A percentile compares a stretch with the other conserved stretches of the same genome.
Evolutionary conservation across 768 basidiomycete genomes (phyloP).

Genomic region (Leccinum aurantiacum): DNA sequence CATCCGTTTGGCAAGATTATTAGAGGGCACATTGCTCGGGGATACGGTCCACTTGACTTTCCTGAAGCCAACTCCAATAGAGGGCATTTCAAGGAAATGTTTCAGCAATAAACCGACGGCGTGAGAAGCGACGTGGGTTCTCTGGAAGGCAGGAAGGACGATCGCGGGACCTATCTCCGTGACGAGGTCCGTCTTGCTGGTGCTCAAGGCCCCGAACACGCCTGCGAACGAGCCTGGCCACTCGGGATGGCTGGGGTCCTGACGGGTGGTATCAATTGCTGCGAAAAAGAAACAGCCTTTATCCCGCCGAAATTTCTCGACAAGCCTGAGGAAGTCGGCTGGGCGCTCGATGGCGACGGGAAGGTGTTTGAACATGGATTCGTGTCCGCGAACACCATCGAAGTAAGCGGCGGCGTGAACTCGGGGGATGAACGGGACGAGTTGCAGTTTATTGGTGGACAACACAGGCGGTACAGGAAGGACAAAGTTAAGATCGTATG

Average conservation of each 20-base stretch:
- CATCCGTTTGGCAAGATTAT: slow-evolving; percentile 37
- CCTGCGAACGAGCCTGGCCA: slow-evolving; percentile 38
- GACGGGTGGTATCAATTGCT: slow-evolving; percentile 40
- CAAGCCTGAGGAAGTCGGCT: slow-evolving; percentile 10
- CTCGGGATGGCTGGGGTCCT: slow-evolving; percentile 27
- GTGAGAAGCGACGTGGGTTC: slow-evolving; percentile 44
- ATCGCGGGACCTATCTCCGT: slow-evolving; percentile 37
- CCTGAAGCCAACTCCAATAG: slow-evolving; percentile 41
- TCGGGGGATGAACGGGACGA: slow-evolving; percentile 25
- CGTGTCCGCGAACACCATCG: slow-evolving; percentile 19
- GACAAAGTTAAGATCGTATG: slow-evolving; percentile 28
- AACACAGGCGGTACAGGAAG: slow-evolving; percentile 14
- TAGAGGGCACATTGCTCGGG: slow-evolving; percentile 37
- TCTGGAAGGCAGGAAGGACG: slow-evolving; percentile 38
- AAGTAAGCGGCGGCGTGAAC: slow-evolving; percentile 19
- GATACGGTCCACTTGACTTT: slow-evolving; percentile 47
- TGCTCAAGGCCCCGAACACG: slow-evolving; percentile 33
- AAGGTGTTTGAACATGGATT: slow-evolving; percentile 21
- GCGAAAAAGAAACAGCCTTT: slow-evolving; percentile 32
- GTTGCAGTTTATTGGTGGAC: slow-evolving; percentile 17
- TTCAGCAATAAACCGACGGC: slow-evolving; percentile 37
- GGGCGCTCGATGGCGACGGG: slow-evolving; percentile 11
- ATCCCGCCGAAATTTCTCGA: slow-evolving; percentile 11
- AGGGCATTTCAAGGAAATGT: slow-evolving; percentile 30
- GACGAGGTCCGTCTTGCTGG: slow-evolving; percentile 16